Evolutionary conservation across 202 grass and related monocot genomes (phyloP).

Genomic region (Setaria viridis): DNA sequence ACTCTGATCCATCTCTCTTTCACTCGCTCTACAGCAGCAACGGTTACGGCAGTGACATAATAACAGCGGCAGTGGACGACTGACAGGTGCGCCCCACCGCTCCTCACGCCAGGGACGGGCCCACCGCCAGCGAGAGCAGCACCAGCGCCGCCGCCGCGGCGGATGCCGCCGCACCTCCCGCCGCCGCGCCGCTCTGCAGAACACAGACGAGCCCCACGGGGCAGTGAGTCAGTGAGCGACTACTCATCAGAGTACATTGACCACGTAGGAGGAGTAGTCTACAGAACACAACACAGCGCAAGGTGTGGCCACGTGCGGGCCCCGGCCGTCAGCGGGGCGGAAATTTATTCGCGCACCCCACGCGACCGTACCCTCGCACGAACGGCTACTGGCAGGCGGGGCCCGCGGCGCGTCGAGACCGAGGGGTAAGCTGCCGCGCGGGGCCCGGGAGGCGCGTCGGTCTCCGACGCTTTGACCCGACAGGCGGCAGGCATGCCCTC

Average conservation of each 20-base stretch:
- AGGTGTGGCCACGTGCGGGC: too few species aligned
- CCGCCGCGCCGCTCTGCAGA: slow-evolving; percentile 39
- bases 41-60: not conserved
- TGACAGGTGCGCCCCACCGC: not conserved
- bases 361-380: not conserved
- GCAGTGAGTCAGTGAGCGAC: not conserved
- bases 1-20: not conserved
- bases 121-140: slow-evolving; percentile 43
- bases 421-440: not conserved
- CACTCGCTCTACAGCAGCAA: not conserved
- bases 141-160: not conserved
- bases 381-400: not conserved
- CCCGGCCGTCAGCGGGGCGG: not conserved
- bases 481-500: not conserved
- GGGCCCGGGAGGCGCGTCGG: not conserved
- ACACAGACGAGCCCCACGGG: not conserved
- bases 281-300: not conserved
- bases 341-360: slow-evolving; percentile 3
- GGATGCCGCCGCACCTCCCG: not conserved
- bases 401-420: not conserved
- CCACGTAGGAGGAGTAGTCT: not conserved
- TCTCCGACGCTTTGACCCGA: not conserved
- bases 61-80: not conserved
- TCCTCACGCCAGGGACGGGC: not conserved
- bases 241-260: not conserved